Percentiles rank a stretch among this genome's conserved stretches.
These are phyloP conservation scores for Danielia reshetovae DNA, from an alignment of 805 yeast species.

Conservation along the genomic window DNA sequence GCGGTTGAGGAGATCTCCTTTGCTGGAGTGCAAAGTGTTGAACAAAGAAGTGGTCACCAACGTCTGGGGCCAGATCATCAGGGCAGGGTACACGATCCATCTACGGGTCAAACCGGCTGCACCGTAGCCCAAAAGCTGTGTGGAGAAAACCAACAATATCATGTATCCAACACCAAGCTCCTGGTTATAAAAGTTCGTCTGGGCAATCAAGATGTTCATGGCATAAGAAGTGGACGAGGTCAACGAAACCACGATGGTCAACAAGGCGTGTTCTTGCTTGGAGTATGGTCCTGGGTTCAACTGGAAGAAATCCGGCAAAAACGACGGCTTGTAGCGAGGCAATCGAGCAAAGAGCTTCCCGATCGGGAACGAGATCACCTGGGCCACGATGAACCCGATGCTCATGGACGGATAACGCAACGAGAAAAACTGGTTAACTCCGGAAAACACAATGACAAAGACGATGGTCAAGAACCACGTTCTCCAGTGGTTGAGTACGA, in stretches of 20 bases:
- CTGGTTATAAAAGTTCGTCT: slow-evolving; percentile 11
- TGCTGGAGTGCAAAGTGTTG: slow-evolving; percentile 13
- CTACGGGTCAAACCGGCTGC: slow-evolving; percentile 24
- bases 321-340: slow-evolving; percentile 8
- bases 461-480: slow-evolving; percentile 18
- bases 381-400: slow-evolving; percentile 23
- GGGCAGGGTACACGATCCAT: slow-evolving; percentile 13
- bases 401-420: slow-evolving; percentile 23
- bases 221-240: slow-evolving; percentile 16
- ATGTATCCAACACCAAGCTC: slow-evolving; percentile 20
- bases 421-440: slow-evolving; percentile 24
- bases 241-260: slow-evolving; percentile 16
- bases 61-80: slow-evolving; percentile 16
- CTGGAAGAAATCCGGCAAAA: slow-evolving; percentile 14
- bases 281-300: slow-evolving; percentile 21
- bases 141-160: slow-evolving; percentile 27
- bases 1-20: slow-evolving; percentile 7
- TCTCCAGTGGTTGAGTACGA: slow-evolving; percentile 17
- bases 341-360: slow-evolving; percentile 17
- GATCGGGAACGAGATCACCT: slow-evolving; percentile 21
- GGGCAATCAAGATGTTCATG: slow-evolving; percentile 19
- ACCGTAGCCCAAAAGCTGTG: slow-evolving; percentile 27
- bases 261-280: slow-evolving; percentile 11
- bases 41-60: slow-evolving; percentile 19
- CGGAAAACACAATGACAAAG: slow-evolving; percentile 23